These are phyloP conservation scores for Colletotrichum liriopes DNA, from an alignment of 2,329 filamentous ascomycete genomes.

Conservation along the genomic window DNA sequence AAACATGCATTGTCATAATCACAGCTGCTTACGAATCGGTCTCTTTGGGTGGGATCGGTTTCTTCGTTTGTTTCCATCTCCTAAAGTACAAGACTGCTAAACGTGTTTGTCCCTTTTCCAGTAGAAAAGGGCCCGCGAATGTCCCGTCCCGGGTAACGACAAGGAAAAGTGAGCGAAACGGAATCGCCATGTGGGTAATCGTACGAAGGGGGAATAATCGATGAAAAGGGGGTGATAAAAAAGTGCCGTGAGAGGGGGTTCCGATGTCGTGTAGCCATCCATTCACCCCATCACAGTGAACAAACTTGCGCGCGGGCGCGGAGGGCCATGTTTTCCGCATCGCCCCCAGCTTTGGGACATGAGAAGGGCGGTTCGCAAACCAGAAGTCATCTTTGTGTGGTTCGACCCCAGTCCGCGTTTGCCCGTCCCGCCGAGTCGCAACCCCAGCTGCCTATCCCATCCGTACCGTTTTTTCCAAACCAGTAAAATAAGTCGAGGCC, in stretches of 20 bases:
- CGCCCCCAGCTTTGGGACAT: background rate
- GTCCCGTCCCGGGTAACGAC: conserved; percentile 1
- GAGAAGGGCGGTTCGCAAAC: background rate
- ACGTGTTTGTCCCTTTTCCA: background rate
- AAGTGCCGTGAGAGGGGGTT: background rate
- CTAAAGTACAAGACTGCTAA: conserved; percentile 2
- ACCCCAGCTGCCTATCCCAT: background rate
- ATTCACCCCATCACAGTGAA: background rate
- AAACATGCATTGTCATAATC: background rate
- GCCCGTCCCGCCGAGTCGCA: background rate
- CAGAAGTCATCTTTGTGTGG: background rate
- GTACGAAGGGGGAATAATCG: conserved; percentile 16
- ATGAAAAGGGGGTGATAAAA: background rate
- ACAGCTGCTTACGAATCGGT: background rate
- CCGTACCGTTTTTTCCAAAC: conserved; percentile 17
- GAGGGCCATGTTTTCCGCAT: background rate
- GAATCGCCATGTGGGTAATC: conserved; percentile 39
- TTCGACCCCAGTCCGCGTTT: background rate
- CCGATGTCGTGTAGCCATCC: background rate
- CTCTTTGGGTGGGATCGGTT: background rate
- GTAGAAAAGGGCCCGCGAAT: background rate
- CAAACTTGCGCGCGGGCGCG: background rate
- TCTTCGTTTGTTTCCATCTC: background rate
- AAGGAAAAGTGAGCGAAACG: conserved; percentile 29
- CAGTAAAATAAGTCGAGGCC: conserved; percentile 22